phyloP scores from a whole-genome alignment of 352 stramenopile species.

The Globisporangium cylindrosporum region DNA sequence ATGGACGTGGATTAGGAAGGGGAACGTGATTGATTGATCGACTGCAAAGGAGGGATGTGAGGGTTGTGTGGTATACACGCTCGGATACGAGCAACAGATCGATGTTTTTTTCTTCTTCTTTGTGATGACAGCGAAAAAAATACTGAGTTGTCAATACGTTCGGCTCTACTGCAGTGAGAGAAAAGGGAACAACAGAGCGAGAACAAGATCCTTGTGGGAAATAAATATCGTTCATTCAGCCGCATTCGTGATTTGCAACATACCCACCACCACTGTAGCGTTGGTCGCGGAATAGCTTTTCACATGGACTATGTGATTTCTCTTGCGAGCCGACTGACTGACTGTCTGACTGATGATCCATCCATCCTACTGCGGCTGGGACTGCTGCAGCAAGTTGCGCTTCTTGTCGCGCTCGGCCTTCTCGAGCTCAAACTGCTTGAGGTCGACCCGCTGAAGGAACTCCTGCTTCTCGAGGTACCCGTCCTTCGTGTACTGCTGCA shows the following conservation, averaged over 20 bases:
- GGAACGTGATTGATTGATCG: neutral
- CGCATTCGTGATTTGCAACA: neutral
- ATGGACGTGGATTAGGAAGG: slow-evolving; percentile 67
- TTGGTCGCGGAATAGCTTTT: neutral
- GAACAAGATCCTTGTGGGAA: neutral
- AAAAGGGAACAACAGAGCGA: neutral
- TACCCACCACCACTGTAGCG: neutral
- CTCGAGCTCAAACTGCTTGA: slow-evolving; percentile 88
- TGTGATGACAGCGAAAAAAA: neutral
- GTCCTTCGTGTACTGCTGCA: slow-evolving; percentile 92
- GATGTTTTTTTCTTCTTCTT: neutral
- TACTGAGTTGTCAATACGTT: neutral
- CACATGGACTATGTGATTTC: neutral
- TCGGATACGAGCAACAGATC: neutral
- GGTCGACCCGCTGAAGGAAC: slow-evolving; percentile 90
- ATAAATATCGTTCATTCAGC: slow-evolving; percentile 17
- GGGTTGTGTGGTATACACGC: neutral
- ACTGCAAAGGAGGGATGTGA: neutral
- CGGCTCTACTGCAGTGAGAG: neutral
- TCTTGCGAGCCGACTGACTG: neutral
- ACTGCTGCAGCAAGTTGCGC: slow-evolving; percentile 49
- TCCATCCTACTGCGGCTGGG: slow-evolving; percentile 4
- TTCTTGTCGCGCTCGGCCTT: slow-evolving; percentile 83
- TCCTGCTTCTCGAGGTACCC: slow-evolving; percentile 96
- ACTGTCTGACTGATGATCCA: neutral